Base-by-base conservation (phyloP, 257 asterid species). In the Solanum clarkiae region DNA sequence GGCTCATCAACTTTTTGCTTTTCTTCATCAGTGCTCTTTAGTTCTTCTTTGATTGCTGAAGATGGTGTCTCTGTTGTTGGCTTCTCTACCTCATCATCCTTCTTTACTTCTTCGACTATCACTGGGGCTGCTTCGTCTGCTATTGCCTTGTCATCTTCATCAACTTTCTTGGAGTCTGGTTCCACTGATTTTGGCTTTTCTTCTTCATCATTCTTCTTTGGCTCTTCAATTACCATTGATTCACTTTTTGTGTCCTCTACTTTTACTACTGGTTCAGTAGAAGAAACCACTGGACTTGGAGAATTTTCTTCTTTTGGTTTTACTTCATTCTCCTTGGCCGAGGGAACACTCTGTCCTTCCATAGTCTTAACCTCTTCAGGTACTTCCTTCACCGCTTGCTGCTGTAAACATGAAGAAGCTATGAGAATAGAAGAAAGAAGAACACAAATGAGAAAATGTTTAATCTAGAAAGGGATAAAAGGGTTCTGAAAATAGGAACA, bases 351-450 rank as follows among this genome's bases (percentile, higher is more conserved):
- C 59, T 87, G 91, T 63, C 72, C 86, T 84, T 87, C 94, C 84
- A 85, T 82, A 42, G 55, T 85, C 86, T 90, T 90, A 75, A 84
- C 84, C 88, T 85, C 91, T 86, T 88, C 91, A 63, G 82, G 79
- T 57, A 62, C 85, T 69, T 92, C 90, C 89, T 93, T 92, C 84
- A 86, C 94, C 57, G 88, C 91, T 89, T 89, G 91, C 97, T 92
- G 92, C 87, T 68, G 42, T 32, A 62, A 56, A 71, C 4, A 80
- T 44, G 8, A 32, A 84, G 84, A n/a, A 80, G 75, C 60, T 47
- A 40, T 18, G 36, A 11, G 44, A 24, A 59, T 1, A 44, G 68
- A 60, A 60, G 68, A 60, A 60, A 10, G 13, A 47, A 47, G 45
- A 79, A 51, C 24, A 51, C 44, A 79, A 53, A 51, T 53, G 63